Evolutionary conservation across 192 early-diverging fungal species (phyloP), one percentile per base, ranked within the genome.

Genomic region (Coemansia sp.): DNA sequence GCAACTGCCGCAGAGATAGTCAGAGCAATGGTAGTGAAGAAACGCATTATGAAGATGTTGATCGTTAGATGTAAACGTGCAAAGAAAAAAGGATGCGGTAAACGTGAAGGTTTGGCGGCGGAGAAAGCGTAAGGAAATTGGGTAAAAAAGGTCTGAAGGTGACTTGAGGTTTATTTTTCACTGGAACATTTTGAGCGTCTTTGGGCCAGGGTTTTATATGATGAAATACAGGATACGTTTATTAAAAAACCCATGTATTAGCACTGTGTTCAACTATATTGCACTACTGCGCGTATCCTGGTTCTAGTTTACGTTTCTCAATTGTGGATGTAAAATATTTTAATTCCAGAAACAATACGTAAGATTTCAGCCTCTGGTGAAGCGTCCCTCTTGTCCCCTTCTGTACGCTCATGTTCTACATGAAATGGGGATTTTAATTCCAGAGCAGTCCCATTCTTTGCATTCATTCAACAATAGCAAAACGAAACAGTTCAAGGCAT

Each of bases 1-100:
- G 66, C 61, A 14, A 53, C 60, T n/a, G 56, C 42, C 23, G 56
- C 52, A 3, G 62, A 44, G 14, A 60, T 19, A 25, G 47, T 11
- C 44, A 65, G 47, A 28, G 33, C 58, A 58, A 75, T 10, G 7
- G 51, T 25, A 23, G 54, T 29, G 44, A 58, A 45, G 30, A 54
- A 45, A 44, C 49, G 72, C 72, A 74, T 74, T 44, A 32, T 38
- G 51, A 27, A 48, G 45, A 18, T 27, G 16, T 10, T 22, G 23
- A 42, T 56, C 54, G 44, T 52, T n/a, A 44, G n/a, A n/a, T n/a
- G 30, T 31, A 44, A 44, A 8, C 42, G 42, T 3, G 42, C 19
- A 7, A 38, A 14, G 10, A 44, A 6, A 44, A n/a, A 1, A 19
- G 18, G 0, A 22, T 18, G 35, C 2, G 14, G 35, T 35, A 9